phyloP scores from a whole-genome alignment of 306 rosid species.

The Sicyos baderoa region DNA sequence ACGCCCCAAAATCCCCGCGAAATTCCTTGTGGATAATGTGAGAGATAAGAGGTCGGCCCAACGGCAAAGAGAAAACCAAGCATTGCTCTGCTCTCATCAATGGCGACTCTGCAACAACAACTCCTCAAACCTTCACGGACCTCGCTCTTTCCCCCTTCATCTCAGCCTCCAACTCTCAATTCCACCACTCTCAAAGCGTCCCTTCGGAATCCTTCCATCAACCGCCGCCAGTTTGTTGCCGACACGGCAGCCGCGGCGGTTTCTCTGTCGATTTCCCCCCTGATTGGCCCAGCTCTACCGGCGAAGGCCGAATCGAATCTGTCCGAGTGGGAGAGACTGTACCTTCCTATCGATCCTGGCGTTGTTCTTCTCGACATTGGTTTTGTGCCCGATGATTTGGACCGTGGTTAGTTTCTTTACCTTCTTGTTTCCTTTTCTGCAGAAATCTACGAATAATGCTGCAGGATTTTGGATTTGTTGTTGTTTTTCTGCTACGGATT shows the following conservation, averaged over 20 bases:
- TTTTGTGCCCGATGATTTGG: constrained; percentile 73
- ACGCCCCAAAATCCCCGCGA: constrained; percentile 40
- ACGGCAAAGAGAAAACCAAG: too few species aligned
- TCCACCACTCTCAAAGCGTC: constrained; percentile 37
- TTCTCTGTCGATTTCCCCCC: constrained; percentile 37
- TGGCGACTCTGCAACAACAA: constrained; percentile 73
- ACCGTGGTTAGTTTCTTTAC: constrained; percentile 41
- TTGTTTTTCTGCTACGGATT: background rate
- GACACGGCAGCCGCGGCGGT: constrained; percentile 56
- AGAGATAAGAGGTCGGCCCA: constrained; percentile 21
- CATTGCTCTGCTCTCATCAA: constrained; percentile 18
- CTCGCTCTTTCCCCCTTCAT: constrained; percentile 24
- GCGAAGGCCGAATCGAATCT: constrained; percentile 61
- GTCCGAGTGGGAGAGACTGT: constrained; percentile 83
- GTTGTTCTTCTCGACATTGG: constrained; percentile 94
- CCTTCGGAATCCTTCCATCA: constrained; percentile 26
- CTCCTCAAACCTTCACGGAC: constrained; percentile 36
- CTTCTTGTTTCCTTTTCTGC: background rate
- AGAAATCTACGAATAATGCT: background rate
- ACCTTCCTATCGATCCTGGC: constrained; percentile 87
- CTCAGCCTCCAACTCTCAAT: constrained; percentile 2
- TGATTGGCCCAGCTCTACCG: constrained; percentile 24
- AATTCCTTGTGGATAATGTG: constrained; percentile 37
- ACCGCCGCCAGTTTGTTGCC: constrained; percentile 53
- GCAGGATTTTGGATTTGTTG: background rate